These are phyloP conservation scores for Rhododendron mucronatum DNA, from an alignment of 148 eudicot genomes.

Conservation along the genomic window DNA sequence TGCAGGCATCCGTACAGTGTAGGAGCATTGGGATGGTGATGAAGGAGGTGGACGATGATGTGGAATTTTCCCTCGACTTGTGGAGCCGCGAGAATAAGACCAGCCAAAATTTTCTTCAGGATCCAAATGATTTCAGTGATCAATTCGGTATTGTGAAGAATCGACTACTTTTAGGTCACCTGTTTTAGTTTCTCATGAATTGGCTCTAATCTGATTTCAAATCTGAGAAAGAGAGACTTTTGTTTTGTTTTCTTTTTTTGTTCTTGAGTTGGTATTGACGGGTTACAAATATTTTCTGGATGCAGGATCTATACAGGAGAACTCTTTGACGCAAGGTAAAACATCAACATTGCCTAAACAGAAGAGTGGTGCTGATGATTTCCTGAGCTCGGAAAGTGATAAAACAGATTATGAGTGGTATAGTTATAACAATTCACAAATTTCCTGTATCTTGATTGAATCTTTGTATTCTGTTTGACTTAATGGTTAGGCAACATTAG, in stretches of 20 bases:
- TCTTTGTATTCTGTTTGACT: background rate
- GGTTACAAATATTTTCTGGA: background rate
- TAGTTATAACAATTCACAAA: no score
- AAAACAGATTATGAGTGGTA: conserved; percentile 21
- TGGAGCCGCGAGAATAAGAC: conserved; percentile 48
- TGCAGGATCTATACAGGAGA: conserved; percentile 8
- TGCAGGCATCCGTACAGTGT: conserved; percentile 46
- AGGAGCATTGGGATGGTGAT: conserved; percentile 33
- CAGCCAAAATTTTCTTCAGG: conserved; percentile 31
- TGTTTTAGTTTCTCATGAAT: background rate
- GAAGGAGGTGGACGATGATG: conserved; percentile 73
- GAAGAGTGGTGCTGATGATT: conserved; percentile 8
- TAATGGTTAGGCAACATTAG: background rate
- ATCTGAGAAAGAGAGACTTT: background rate
- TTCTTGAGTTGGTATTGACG: background rate
- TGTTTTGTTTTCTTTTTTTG: background rate
- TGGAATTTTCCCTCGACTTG: conserved; percentile 67
- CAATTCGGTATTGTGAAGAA: conserved; percentile 33
- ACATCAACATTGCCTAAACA: conserved; percentile 4
- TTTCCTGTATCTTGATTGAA: background rate
- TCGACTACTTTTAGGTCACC: background rate
- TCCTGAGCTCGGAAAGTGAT: conserved; percentile 18
- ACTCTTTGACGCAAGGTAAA: background rate
- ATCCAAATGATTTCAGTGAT: conserved; percentile 43
- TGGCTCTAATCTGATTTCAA: background rate